phyloP scores from a whole-genome alignment of 129 eudicot genomes.

The Pittosporum tobira region DNA sequence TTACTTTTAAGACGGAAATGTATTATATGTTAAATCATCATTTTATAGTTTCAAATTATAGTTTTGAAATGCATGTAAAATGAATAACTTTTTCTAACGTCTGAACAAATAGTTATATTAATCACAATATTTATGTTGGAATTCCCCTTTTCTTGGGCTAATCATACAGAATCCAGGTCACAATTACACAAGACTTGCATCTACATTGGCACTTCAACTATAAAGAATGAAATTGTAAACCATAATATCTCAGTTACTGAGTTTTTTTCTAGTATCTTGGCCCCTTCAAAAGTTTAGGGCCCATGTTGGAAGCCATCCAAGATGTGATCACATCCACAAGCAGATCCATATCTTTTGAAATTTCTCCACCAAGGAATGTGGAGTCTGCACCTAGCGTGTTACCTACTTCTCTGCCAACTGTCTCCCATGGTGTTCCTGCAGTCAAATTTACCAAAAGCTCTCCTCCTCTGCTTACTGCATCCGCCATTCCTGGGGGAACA shows the following conservation, averaged over 20 bases:
- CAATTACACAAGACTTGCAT: background rate
- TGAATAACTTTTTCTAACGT: no score
- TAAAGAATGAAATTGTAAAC: background rate
- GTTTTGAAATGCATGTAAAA: no score
- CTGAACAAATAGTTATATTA: no score
- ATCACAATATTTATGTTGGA: no score
- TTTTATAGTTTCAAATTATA: no score
- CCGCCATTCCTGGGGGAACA: constrained; percentile 88
- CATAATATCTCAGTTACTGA: background rate
- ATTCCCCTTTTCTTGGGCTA: no score
- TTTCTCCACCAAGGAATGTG: constrained; percentile 38
- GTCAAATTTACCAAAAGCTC: constrained; percentile 66
- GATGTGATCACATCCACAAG: constrained; percentile 69
- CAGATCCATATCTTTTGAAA: constrained; percentile 58
- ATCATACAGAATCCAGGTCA: no score
- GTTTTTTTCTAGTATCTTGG: background rate
- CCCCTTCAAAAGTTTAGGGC: constrained; percentile 46
- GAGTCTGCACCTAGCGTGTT: constrained; percentile 56
- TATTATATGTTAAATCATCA: no score
- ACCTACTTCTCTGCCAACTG: constrained; percentile 67
- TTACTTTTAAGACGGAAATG: no score
- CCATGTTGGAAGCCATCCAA: constrained; percentile 60
- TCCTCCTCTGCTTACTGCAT: constrained; percentile 85
- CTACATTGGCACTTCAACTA: background rate
- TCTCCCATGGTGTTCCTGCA: constrained; percentile 93